Conservation (phyloP, 83 land plant species). For the Isoetes engelmannii region DNA sequence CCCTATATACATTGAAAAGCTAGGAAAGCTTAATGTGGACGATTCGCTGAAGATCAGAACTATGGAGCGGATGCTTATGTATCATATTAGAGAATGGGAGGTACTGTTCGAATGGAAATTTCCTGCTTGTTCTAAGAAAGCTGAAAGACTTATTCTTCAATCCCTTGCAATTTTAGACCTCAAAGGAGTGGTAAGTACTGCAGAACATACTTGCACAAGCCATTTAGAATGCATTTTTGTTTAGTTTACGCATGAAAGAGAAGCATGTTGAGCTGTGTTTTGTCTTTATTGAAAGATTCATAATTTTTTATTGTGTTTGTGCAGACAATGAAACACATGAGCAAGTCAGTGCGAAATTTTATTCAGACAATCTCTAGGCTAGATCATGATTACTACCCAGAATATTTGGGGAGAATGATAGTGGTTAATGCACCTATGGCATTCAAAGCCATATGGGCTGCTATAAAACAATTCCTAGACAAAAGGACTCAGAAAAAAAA, state of each 20-base stretch:
- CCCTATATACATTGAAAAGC: slow-evolving; percentile 38
- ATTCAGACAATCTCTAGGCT: slow-evolving; percentile 10
- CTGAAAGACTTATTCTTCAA: slow-evolving; percentile 24
- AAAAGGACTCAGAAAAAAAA: slow-evolving; percentile 13
- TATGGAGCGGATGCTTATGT: slow-evolving; percentile 36
- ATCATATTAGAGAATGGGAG: slow-evolving; percentile 43
- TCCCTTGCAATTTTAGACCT: slow-evolving; percentile 43
- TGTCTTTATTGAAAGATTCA: no score
- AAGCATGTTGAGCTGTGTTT: no score
- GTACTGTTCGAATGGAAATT: slow-evolving; percentile 34
- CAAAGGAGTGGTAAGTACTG: slow-evolving; percentile 36
- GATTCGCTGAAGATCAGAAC: slow-evolving; percentile 34
- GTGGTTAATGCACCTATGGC: slow-evolving; percentile 10
- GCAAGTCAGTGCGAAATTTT: slow-evolving; percentile 10
- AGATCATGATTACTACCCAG: slow-evolving; percentile 14
- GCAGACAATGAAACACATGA: slow-evolving; percentile 16
- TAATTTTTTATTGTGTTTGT: background rate
- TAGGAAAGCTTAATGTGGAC: slow-evolving; percentile 35
- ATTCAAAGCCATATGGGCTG: slow-evolving; percentile 12
- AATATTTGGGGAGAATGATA: slow-evolving; percentile 4
- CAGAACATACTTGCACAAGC: no score
- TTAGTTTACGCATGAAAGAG: no score
- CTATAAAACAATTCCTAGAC: slow-evolving; percentile 3
- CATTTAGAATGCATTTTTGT: no score
- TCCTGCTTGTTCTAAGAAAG: slow-evolving; percentile 36